A percentile compares a stretch with the other conserved stretches of the same genome.
These are phyloP conservation scores for Hypoxylon rubiginosum DNA, from an alignment of 2,329 filamentous ascomycete genomes.

Conservation along the genomic window DNA sequence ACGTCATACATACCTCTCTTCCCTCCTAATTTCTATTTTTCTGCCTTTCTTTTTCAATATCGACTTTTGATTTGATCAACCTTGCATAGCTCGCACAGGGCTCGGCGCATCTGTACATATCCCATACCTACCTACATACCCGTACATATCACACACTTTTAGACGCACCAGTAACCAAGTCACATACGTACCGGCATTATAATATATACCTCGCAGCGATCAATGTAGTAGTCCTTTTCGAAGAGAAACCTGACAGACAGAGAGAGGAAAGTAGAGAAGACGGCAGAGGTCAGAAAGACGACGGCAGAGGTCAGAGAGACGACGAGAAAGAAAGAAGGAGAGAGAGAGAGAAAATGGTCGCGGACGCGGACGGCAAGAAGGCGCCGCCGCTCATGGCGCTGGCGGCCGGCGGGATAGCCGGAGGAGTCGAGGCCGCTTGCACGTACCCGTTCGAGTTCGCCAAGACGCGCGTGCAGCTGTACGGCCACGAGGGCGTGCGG, in stretches of 20 bases:
- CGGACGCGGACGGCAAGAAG: conserved; percentile 45
- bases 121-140: background rate
- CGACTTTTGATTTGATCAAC: conserved; percentile 1
- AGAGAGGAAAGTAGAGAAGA: too few relatives aligned
- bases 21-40: background rate
- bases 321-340: background rate
- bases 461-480: conserved; percentile 71
- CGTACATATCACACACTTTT: background rate
- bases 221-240: background rate
- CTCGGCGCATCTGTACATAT: background rate
- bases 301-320: too few relatives aligned
- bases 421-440: conserved; percentile 52
- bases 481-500: conserved; percentile 55
- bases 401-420: conserved; percentile 51
- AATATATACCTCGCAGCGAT: background rate
- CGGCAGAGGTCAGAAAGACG: too few relatives aligned
- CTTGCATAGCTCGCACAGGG: background rate
- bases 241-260: background rate
- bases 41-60: background rate
- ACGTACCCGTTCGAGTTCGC: conserved; percentile 74
- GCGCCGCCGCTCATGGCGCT: conserved; percentile 48
- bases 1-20: background rate
- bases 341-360: conserved; percentile 45
- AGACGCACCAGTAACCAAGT: background rate
- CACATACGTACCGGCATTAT: background rate